Conservation (phyloP, 2,329 filamentous ascomycete species). For the Sphaerulina vaccinii region DNA sequence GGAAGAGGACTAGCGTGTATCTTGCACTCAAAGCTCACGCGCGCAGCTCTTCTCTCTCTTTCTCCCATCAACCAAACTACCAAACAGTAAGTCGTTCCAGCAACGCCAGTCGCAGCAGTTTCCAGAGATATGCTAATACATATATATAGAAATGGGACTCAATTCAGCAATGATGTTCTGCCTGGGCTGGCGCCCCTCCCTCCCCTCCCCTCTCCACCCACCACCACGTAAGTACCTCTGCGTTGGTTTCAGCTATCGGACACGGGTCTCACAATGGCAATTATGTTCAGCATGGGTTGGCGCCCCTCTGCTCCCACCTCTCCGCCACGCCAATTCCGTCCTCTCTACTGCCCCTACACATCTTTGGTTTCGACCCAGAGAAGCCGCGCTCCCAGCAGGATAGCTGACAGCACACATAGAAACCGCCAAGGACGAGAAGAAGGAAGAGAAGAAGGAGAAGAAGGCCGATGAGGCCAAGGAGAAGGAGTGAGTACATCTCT, state of each 20-base stretch:
- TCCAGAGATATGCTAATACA: not conserved
- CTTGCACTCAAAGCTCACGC: slow-evolving; percentile 1
- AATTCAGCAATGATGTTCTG: not conserved
- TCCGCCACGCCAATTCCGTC: not conserved
- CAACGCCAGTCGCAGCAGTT: not conserved
- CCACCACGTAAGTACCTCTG: not conserved
- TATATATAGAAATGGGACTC: slow-evolving; percentile 5
- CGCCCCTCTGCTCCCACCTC: not conserved
- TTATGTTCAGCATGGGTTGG: too few species aligned
- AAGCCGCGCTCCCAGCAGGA: too few species aligned
- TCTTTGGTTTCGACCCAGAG: too few species aligned
- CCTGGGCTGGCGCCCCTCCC: not conserved
- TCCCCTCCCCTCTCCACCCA: not conserved
- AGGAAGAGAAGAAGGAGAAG: slow-evolving; percentile 11
- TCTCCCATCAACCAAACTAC: not conserved
- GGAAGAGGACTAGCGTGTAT: not conserved
- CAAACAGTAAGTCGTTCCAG: not conserved
- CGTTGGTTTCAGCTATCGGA: too few species aligned
- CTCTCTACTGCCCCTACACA: too few species aligned
- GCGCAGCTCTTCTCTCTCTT: not conserved
- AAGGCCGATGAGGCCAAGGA: not conserved
- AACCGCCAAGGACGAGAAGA: not conserved
- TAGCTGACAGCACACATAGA: slow-evolving; percentile 6
- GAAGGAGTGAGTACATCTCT: not conserved
- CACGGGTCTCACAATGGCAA: not conserved